Evolutionary conservation across 1,284 basidiomycete species (phyloP).

Genomic region (Abortiporus biennis): DNA sequence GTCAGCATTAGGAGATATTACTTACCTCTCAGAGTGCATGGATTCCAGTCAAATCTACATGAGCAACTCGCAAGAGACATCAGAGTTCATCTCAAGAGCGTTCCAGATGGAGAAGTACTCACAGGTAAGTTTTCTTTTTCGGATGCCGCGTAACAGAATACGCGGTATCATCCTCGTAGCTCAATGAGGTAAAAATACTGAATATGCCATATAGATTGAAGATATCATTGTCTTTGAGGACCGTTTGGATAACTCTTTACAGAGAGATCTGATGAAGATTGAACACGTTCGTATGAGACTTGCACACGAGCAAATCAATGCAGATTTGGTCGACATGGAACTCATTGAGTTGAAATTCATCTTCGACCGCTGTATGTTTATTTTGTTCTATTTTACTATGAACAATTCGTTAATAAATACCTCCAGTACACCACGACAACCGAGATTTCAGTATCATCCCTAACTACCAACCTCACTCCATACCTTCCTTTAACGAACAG

Average conservation of each 20-base stretch:
- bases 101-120: slow-evolving; percentile 76
- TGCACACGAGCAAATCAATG: slow-evolving; percentile 61
- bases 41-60: slow-evolving; percentile 76
- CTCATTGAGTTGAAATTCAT: slow-evolving; percentile 79
- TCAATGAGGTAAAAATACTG: no score
- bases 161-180: background rate
- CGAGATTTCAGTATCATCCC: slow-evolving; percentile 76
- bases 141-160: background rate
- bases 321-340: slow-evolving; percentile 72
- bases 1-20: slow-evolving; percentile 64
- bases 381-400: background rate
- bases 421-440: slow-evolving; percentile 70
- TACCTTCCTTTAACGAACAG: slow-evolving; percentile 52
- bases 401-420: slow-evolving; percentile 4
- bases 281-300: slow-evolving; percentile 80
- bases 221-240: slow-evolving; percentile 79
- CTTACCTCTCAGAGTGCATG: slow-evolving; percentile 64
- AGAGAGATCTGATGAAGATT: slow-evolving; percentile 71
- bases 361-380: slow-evolving; percentile 63
- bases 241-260: slow-evolving; percentile 71
- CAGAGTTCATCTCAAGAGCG: slow-evolving; percentile 72
- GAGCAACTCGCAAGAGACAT: slow-evolving; percentile 75
- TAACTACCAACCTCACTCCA: slow-evolving; percentile 61
- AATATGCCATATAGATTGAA: slow-evolving; percentile 48
- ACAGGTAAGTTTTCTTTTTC: slow-evolving; percentile 43